Percentiles rank a stretch among this genome's conserved stretches.
Conservation (phyloP, 495 filamentous ascomycete species). For the Penicillium argentinense region DNA sequence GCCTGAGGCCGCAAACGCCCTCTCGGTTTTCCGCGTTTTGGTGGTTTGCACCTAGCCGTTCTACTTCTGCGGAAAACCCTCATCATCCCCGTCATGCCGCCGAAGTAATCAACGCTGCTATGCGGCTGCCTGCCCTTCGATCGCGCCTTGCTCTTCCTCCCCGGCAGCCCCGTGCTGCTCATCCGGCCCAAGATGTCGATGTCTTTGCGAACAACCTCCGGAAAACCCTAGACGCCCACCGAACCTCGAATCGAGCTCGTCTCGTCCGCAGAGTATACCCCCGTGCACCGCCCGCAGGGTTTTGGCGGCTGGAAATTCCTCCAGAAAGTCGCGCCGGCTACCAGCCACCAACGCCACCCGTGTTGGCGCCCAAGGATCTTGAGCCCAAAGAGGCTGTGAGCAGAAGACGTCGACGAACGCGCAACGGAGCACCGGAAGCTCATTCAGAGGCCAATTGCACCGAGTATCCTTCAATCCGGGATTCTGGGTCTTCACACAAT, state of each 20-base stretch:
- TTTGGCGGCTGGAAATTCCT: constrained; percentile 25
- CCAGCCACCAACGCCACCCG: constrained; percentile 9
- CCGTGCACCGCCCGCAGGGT: constrained; percentile 9
- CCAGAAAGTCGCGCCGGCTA: constrained; percentile 22
- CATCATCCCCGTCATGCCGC: constrained; percentile 4
- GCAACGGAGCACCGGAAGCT: not conserved
- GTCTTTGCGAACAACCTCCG: constrained; percentile 38
- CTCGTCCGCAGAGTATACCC: constrained; percentile 39
- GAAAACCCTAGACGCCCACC: constrained; percentile 54
- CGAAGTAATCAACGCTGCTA: constrained; percentile 21
- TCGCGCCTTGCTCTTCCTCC: constrained; percentile 11
- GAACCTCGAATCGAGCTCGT: constrained; percentile 43
- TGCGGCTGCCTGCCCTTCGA: constrained; percentile 25
- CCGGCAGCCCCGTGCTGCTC: constrained; percentile 17
- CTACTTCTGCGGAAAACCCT: constrained; percentile 1
- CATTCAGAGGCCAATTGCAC: not conserved
- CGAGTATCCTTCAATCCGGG: constrained; percentile 5
- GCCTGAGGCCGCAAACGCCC: too few relatives aligned
- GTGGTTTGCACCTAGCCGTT: too few relatives aligned
- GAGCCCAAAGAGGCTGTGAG: constrained; percentile 1
- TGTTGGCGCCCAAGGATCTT: not conserved
- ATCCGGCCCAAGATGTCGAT: constrained; percentile 14
- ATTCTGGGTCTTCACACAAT: not conserved
- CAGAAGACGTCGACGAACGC: constrained; percentile 11
- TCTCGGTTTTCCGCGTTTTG: too few relatives aligned